Base-by-base conservation (phyloP, 306 rosid genomes). In the Castanospermum australe region DNA sequence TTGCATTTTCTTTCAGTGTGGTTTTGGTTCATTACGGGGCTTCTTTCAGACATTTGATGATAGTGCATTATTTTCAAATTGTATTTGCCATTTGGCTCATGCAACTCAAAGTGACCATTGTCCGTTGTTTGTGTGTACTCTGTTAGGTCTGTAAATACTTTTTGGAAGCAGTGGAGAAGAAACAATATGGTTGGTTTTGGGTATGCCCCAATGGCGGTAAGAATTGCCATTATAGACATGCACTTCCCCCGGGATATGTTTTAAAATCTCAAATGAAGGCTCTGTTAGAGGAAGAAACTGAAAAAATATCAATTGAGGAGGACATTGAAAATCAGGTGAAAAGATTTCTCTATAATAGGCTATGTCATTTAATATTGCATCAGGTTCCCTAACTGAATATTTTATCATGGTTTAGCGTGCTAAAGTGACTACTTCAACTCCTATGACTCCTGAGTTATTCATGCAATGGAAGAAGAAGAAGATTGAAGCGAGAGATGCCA, bases 171-270 rank as follows among this genome's bases (percentile, higher is more conserved):
- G 92, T 90, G 15, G 92, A 88, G 83, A 90, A 88, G 84, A 88
- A 90, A 67, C 90, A 86, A 63, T 88, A 90, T 48, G 94, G 92
- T 73, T 88, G 94, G 94, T 88, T 90, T 71, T 87, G 94, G 94
- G 77, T 6, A 51, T 88, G 92, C 75, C 92, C 92, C 17, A 90
- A 88, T 81, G 92, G 94, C 73, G 89, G 80, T 72, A 81, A 85
- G 76, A 90, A 90, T 12, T 90, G 94, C 86, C 94, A 90, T 64
- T 90, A 90, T 76, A 86, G 92, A 64, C 94, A 90, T 85, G 92
- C 94, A 63, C 92, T 90, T 68, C 91, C 92, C 60, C 82, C 91
- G 0, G 94, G 94, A 67, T 90, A 88, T 79, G 1, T 88, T 55
- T 86, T 90, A 62, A 90, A 90, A 70, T 90, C 94, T 76, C 94